Evolutionary conservation across 345 rosid genomes (phyloP).

Genomic region (Balakata baccata): DNA sequence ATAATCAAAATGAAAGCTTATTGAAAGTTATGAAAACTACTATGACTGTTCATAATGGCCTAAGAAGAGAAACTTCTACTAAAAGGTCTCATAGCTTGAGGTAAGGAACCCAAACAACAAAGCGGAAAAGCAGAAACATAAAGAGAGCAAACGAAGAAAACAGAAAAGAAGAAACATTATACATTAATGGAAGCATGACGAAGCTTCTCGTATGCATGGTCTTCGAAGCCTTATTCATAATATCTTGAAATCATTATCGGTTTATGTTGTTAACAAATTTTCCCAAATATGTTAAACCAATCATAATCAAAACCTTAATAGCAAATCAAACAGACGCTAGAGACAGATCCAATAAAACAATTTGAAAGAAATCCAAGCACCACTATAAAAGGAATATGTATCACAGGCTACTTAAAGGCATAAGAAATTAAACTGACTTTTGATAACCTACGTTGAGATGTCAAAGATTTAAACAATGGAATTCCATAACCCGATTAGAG

Average conservation of each 20-base stretch:
- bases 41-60: not conserved
- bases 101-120: not conserved
- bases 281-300: not conserved
- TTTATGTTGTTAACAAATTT: not conserved
- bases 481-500: not conserved
- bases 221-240: not conserved
- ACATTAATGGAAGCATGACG: not conserved
- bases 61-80: conserved; percentile 3
- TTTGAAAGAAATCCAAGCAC: not conserved
- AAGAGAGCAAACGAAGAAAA: not conserved
- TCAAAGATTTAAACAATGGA: not conserved
- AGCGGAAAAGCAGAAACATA: not conserved
- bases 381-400: not conserved
- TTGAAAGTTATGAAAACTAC: not conserved
- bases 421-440: not conserved
- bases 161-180: not conserved
- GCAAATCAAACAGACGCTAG: not conserved
- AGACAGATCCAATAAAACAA: not conserved
- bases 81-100: not conserved
- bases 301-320: not conserved
- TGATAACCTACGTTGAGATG: not conserved
- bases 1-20: not conserved
- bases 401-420: not conserved
- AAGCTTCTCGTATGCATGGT: not conserved
- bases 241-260: not conserved